These are phyloP conservation scores for Sodiomyces alkalinus DNA, from an alignment of 2,329 filamentous ascomycete species.

Conservation along the genomic window DNA sequence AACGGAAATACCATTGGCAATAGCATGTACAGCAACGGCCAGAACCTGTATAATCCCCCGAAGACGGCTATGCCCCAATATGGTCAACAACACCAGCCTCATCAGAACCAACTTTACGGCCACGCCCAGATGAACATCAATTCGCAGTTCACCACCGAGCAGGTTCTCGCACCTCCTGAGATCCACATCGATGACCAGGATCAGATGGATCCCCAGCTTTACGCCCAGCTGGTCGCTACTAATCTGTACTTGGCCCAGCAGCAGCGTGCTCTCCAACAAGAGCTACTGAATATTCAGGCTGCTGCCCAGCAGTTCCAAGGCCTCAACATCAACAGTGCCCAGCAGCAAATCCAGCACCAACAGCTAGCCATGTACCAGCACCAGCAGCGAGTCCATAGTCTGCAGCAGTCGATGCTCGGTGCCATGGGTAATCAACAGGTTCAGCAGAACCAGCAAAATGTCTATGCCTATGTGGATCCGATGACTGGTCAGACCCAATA, in stretches of 20 bases:
- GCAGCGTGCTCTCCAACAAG: slow-evolving; percentile 88
- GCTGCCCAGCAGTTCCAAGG: slow-evolving; percentile 72
- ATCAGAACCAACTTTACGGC: too few species aligned
- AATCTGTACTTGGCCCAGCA: slow-evolving; percentile 88
- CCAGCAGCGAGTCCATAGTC: slow-evolving; percentile 23
- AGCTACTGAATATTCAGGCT: slow-evolving; percentile 70
- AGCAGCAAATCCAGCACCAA: slow-evolving; percentile 31
- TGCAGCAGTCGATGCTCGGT: slow-evolving; percentile 27
- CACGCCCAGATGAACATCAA: slow-evolving; percentile 3
- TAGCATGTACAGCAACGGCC: slow-evolving; percentile 28
- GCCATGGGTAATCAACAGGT: slow-evolving; percentile 24
- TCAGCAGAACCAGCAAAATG: slow-evolving; percentile 56
- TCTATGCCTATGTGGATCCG: slow-evolving; percentile 75
- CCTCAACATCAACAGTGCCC: slow-evolving; percentile 47
- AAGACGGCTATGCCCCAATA: slow-evolving; percentile 43
- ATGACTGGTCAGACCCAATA: slow-evolving; percentile 73
- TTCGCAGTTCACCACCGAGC: slow-evolving; percentile 49
- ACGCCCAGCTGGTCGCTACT: slow-evolving; percentile 78
- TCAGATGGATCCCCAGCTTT: slow-evolving; percentile 70
- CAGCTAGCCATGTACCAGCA: slow-evolving; percentile 28
- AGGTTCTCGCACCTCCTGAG: slow-evolving; percentile 72
- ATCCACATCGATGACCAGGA: slow-evolving; percentile 59
- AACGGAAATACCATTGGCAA: slow-evolving; percentile 27
- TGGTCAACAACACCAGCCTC: slow-evolving; percentile 17
- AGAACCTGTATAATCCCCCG: slow-evolving; percentile 29